Percentiles rank a stretch among this genome's conserved stretches.
Conservation (phyloP, 306 rosid genomes). For the Citrullus mucosospermus region DNA sequence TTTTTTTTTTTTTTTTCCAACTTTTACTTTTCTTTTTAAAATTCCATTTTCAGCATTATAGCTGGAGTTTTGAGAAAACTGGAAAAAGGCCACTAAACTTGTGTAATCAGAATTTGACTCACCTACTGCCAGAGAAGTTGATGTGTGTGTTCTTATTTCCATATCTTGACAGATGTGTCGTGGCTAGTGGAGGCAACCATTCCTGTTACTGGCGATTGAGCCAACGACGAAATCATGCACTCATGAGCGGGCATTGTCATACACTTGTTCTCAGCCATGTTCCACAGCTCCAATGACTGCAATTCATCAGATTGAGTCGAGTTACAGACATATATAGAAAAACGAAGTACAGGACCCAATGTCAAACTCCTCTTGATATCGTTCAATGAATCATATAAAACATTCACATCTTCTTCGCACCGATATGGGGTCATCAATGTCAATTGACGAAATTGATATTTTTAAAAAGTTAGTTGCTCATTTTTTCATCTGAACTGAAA, state of each 20-base stretch:
- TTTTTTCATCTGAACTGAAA: background rate
- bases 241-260: slow-evolving; percentile 77
- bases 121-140: slow-evolving; percentile 7
- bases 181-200: slow-evolving; percentile 89
- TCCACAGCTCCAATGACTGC: slow-evolving; percentile 91
- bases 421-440: background rate
- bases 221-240: slow-evolving; percentile 65
- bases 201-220: slow-evolving; percentile 63
- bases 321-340: background rate
- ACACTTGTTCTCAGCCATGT: slow-evolving; percentile 62
- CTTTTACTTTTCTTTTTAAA: slow-evolving; percentile 3
- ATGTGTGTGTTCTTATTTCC: slow-evolving; percentile 35
- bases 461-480: background rate
- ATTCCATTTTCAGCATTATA: slow-evolving; percentile 9
- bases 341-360: background rate
- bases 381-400: too few relatives aligned
- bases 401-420: background rate
- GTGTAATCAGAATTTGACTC: slow-evolving; percentile 12
- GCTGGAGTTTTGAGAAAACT: slow-evolving; percentile 6
- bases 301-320: background rate
- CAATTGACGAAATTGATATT: background rate
- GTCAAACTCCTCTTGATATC: background rate
- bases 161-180: slow-evolving; percentile 80
- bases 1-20: background rate
- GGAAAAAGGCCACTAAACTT: slow-evolving; percentile 16